Conservation (phyloP, 129 eudicot genomes). For the Dittrichia graveolens region DNA sequence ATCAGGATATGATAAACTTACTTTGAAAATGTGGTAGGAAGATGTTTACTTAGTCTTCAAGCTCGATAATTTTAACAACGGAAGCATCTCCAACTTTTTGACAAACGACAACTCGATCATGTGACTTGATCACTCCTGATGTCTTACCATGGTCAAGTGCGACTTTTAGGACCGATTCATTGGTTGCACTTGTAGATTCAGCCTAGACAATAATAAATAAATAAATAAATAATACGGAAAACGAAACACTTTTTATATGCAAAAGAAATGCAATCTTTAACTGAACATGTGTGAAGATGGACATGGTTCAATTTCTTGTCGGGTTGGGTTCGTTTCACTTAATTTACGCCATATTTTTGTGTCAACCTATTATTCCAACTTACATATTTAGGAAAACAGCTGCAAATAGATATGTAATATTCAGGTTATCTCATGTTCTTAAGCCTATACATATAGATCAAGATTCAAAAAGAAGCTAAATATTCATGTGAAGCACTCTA, state of each 20-base stretch:
- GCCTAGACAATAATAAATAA: conserved; percentile 44
- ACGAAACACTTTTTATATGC: not conserved
- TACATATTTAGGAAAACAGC: no score
- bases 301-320: no score
- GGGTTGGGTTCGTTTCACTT: no score
- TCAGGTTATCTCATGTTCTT: no score
- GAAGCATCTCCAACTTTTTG: conserved; percentile 92
- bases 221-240: not conserved
- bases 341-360: no score
- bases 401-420: no score
- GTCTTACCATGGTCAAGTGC: conserved; percentile 88
- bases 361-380: no score
- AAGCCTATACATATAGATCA: no score
- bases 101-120: conserved; percentile 80
- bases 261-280: no score
- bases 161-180: conserved; percentile 71
- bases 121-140: conserved; percentile 72
- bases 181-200: conserved; percentile 67
- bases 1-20: not conserved
- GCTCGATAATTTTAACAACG: conserved; percentile 85
- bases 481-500: no score
- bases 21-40: conserved; percentile 1
- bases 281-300: no score
- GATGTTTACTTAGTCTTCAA: conserved; percentile 50
- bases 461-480: no score